Base-by-base conservation (phyloP, 2,329 filamentous ascomycete genomes). In the Fusarium albosuccineum region DNA sequence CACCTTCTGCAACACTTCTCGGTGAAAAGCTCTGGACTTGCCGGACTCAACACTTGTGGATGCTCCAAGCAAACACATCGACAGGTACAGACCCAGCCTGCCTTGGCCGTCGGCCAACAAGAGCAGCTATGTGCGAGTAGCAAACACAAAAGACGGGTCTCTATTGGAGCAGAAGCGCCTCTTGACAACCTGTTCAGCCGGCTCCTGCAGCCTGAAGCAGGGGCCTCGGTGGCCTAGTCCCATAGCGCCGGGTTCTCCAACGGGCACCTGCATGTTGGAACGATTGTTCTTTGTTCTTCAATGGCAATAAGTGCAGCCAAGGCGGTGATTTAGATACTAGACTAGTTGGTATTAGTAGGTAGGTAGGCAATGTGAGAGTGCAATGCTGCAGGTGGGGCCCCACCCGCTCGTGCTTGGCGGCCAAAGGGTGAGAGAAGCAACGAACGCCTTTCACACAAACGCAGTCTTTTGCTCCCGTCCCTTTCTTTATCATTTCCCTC, bases 71-170 rank as follows among this genome's bases (percentile, higher is more conserved):
- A 46, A 39, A 45, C 33, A n/a, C 41, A 46, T 46, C 8, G 9
- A 17, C 26, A 22, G 22, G 22, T 22, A 22, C 22, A 22, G 22
- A 22, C 22, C 22, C 22, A 45, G 13, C n/a, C n/a, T 56, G 34
- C 52, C 42, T 40, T 16, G 10, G 53, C 36, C 34, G 42, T 33
- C 42, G 53, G 53, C 40, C 42, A 56, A 56, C 41, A 39, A 22
- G 22, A 22, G 42, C 53, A 56, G 27, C 30, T 39, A 26, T 37
- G 10, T 39, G 16, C 26, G n/a, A 49, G 26, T 30, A 33, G 42
- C 53, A 56, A 56, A 56, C 42, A 48, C 27, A 16, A 9, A 39
- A 11, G 27, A 5, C 26, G 2, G 5, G 27, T 17, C 41, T 37
- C 52, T 33, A 48, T 40, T 56, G 53, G 53, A 4, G 27, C 13